Percentiles rank a stretch among this genome's conserved stretches.
These are phyloP conservation scores for Hirschioporus abietinus DNA, from an alignment of 768 basidiomycete species.

Conservation along the genomic window DNA sequence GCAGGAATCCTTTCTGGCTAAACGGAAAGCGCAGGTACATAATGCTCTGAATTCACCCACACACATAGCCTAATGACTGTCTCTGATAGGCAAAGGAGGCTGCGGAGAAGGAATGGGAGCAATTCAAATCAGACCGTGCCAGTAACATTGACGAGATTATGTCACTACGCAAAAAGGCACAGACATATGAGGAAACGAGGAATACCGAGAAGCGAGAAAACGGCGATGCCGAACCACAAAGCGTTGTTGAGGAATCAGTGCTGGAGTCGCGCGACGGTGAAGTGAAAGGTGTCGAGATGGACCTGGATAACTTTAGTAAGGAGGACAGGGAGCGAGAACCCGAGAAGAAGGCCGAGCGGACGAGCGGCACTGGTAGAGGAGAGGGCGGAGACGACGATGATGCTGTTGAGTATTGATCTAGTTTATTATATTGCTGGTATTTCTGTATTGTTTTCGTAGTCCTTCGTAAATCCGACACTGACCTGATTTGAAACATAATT, in stretches of 20 bases:
- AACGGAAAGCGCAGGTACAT: constrained; percentile 59
- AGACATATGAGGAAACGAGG: constrained; percentile 55
- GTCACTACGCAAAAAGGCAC: constrained; percentile 55
- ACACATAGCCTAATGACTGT: not conserved
- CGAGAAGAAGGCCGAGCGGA: constrained; percentile 13
- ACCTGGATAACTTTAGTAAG: constrained; percentile 28
- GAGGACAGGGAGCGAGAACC: constrained; percentile 13
- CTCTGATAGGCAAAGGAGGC: constrained; percentile 49
- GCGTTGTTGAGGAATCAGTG: constrained; percentile 3
- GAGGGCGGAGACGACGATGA: constrained; percentile 65
- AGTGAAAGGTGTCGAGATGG: constrained; percentile 25
- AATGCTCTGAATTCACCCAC: not conserved
- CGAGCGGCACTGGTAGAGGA: constrained; percentile 24
- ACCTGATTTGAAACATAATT: no score
- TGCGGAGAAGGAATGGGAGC: constrained; percentile 61
- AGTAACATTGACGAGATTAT: constrained; percentile 57
- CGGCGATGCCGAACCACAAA: constrained; percentile 23
- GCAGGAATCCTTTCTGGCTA: constrained; percentile 62
- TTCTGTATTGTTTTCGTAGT: not conserved
- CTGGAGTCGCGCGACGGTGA: not conserved
- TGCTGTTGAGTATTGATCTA: constrained; percentile 64
- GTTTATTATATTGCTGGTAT: constrained; percentile 1
- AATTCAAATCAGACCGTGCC: constrained; percentile 57
- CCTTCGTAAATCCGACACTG: not conserved
- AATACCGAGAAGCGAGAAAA: constrained; percentile 33